Conservation (phyloP, 2,329 filamentous ascomycete species). For the Neonectria faginata region DNA sequence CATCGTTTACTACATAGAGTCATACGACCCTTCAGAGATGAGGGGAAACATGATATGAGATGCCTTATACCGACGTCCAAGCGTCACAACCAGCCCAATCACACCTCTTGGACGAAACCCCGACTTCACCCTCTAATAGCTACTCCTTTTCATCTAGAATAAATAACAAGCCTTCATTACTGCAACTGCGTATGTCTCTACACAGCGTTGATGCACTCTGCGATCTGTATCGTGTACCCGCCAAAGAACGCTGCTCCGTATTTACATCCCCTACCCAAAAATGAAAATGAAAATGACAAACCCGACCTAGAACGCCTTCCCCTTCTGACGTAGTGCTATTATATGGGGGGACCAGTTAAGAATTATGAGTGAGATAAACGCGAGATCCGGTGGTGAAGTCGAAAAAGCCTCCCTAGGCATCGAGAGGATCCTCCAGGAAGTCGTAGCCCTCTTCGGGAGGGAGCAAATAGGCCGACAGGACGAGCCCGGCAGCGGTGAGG, state of each 20-base stretch:
- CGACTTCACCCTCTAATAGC: not conserved
- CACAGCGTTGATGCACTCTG: slow-evolving; percentile 14
- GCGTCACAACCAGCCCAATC: not conserved
- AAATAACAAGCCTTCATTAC: slow-evolving; percentile 10
- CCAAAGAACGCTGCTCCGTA: slow-evolving; percentile 5
- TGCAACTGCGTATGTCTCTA: slow-evolving; percentile 4
- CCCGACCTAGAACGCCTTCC: slow-evolving; percentile 23
- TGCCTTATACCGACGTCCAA: not conserved
- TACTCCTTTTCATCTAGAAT: not conserved
- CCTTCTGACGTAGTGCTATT: not conserved
- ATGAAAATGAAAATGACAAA: not conserved
- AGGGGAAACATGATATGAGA: not conserved
- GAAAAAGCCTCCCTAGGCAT: slow-evolving; percentile 58
- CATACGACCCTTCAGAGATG: not conserved
- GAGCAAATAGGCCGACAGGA: slow-evolving; percentile 75
- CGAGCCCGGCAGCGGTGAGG: slow-evolving; percentile 68
- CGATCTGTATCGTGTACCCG: not conserved
- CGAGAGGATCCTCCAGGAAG: slow-evolving; percentile 63
- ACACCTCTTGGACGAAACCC: not conserved
- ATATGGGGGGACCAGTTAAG: slow-evolving; percentile 5
- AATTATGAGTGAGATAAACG: slow-evolving; percentile 2
- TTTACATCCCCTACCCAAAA: not conserved
- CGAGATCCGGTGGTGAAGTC: slow-evolving; percentile 2
- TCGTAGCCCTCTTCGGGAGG: slow-evolving; percentile 90
- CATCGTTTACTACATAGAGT: not conserved